Percentiles rank a stretch among this genome's conserved stretches.
phyloP scores from a whole-genome alignment of 1,139 yeast genomes.

The Zygoascus meyerae region DNA sequence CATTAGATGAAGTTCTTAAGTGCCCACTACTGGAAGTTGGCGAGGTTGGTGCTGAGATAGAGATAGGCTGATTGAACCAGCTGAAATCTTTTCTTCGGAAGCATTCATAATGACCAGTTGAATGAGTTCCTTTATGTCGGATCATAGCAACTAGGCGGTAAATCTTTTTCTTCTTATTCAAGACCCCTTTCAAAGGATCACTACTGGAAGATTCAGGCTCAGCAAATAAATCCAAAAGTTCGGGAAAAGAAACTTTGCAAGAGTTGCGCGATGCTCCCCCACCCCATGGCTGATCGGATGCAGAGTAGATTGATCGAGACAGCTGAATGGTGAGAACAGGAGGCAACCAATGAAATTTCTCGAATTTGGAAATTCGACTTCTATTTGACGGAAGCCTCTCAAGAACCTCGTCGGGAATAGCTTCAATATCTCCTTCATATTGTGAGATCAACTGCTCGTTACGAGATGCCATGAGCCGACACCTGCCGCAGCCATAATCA shows the following conservation, averaged over 20 bases:
- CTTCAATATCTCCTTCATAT: conserved; percentile 19
- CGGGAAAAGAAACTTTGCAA: conserved; percentile 65
- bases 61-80: conserved; percentile 21
- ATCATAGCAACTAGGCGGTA: conserved; percentile 68
- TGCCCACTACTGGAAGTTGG: neutral
- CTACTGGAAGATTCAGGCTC: conserved; percentile 20
- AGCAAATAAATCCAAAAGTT: conserved; percentile 42
- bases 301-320: conserved; percentile 68
- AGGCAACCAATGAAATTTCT: conserved; percentile 62
- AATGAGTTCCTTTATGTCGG: conserved; percentile 83
- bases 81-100: conserved; percentile 30
- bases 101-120: conserved; percentile 67
- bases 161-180: conserved; percentile 18
- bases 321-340: conserved; percentile 67
- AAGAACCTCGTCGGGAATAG: conserved; percentile 31
- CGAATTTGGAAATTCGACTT: conserved; percentile 61
- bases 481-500: conserved; percentile 72
- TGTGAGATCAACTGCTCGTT: conserved; percentile 15
- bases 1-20: neutral
- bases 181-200: conserved; percentile 5
- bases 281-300: conserved; percentile 33
- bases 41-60: neutral
- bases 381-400: conserved; percentile 41
- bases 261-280: conserved; percentile 66
- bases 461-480: conserved; percentile 49